Evolutionary conservation across 2,329 filamentous ascomycete genomes (phyloP).

Genomic region (Penicillium sp.): DNA sequence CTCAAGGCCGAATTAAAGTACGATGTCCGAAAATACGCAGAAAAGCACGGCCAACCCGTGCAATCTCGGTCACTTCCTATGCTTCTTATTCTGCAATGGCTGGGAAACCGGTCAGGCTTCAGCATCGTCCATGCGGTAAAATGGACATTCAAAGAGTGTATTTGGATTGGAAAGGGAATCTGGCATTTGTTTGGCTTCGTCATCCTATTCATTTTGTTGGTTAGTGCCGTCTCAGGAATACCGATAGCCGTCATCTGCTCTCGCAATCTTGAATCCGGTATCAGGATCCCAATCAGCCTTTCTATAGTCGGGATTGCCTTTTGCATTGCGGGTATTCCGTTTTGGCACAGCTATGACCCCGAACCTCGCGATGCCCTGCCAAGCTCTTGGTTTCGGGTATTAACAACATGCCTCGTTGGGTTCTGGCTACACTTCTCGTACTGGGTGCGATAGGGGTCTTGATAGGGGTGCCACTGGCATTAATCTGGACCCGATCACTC

Average conservation of each 20-base stretch:
- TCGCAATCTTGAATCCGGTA: not conserved
- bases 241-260: not conserved
- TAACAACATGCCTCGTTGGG: not conserved
- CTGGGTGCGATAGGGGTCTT: not conserved
- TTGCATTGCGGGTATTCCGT: not conserved
- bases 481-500: not conserved
- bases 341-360: not conserved
- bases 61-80: conserved; percentile 4
- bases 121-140: not conserved
- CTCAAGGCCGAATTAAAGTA: conserved; percentile 7
- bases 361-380: not conserved
- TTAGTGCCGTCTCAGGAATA: not conserved
- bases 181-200: not conserved
- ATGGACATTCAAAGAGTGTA: not conserved
- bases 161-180: not conserved
- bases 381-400: not conserved
- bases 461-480: not conserved
- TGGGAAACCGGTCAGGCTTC: not conserved
- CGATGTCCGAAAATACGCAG: conserved; percentile 8
- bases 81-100: not conserved
- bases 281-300: not conserved
- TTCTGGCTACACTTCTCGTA: not conserved
- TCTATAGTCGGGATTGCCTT: not conserved
- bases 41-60: conserved; percentile 4
- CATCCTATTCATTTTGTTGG: not conserved